These are phyloP conservation scores for Cyathus striatus DNA, from an alignment of 768 basidiomycete genomes.

Conservation along the genomic window DNA sequence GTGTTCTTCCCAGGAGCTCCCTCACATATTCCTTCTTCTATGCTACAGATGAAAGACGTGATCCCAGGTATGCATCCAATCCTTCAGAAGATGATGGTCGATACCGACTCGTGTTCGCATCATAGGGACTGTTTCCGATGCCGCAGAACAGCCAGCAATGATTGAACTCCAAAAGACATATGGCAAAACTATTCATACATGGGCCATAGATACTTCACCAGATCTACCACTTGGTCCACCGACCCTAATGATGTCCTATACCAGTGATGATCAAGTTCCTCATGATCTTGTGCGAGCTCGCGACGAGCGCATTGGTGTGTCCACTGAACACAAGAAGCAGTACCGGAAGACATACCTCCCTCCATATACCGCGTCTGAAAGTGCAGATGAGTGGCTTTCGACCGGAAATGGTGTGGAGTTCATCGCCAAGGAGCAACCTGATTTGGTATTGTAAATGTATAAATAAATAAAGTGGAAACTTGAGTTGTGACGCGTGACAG, in stretches of 20 bases:
- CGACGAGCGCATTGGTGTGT: conserved; percentile 1
- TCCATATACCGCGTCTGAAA: not conserved
- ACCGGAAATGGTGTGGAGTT: conserved; percentile 5
- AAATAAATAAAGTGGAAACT: not conserved
- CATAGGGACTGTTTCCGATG: conserved; percentile 1
- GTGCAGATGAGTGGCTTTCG: conserved; percentile 6
- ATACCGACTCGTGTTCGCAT: no score
- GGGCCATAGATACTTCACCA: conserved; percentile 5
- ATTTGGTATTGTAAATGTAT: conserved; percentile 1
- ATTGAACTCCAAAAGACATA: conserved; percentile 6
- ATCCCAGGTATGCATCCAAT: not conserved
- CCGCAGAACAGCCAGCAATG: conserved; percentile 8
- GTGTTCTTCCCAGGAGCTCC: no score
- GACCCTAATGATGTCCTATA: conserved; percentile 4
- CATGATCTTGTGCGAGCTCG: conserved; percentile 2
- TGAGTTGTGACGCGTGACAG: not conserved
- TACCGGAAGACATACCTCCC: conserved; percentile 4
- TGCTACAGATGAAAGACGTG: not conserved
- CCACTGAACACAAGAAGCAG: conserved; percentile 1
- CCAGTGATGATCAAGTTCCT: conserved; percentile 5
- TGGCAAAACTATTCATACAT: conserved; percentile 7
- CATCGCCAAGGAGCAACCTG: conserved; percentile 2
- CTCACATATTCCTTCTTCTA: no score
- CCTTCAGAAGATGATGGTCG: no score
- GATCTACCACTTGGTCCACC: conserved; percentile 5